Conservation (phyloP, 169 alveolate species). For the Plasmodium gonderi region DNA sequence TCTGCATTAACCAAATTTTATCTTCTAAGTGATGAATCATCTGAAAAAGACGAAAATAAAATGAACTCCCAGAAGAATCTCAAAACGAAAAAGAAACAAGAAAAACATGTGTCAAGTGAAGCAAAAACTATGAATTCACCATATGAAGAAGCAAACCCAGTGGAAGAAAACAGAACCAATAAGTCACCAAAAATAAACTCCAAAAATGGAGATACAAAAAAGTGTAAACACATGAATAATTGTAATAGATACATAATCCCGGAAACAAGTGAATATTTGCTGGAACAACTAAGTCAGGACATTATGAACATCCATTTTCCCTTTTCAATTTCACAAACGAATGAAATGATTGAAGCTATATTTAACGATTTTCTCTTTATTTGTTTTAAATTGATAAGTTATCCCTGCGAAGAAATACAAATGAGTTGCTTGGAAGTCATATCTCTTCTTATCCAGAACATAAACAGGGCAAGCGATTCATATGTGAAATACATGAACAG, state of each 20-base stretch:
- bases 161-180: neutral
- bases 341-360: slow-evolving; percentile 20
- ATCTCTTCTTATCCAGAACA: neutral
- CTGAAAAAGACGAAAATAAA: neutral
- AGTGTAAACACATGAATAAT: neutral
- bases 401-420: slow-evolving; percentile 31
- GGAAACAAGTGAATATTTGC: neutral
- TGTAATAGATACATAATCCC: neutral
- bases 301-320: neutral
- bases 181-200: neutral
- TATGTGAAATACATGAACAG: slow-evolving; percentile 17
- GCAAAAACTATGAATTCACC: neutral
- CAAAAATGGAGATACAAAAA: neutral
- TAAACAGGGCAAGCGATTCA: slow-evolving; percentile 1
- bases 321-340: neutral
- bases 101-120: neutral
- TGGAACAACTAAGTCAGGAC: slow-evolving; percentile 1
- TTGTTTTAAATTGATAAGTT: slow-evolving; percentile 49
- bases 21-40: neutral
- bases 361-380: slow-evolving; percentile 54
- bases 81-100: neutral
- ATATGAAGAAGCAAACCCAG: neutral
- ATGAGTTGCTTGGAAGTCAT: neutral
- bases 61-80: neutral
- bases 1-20: neutral